These are phyloP conservation scores for Cynanchum wilfordii DNA, from an alignment of 257 asterid genomes.

Conservation along the genomic window DNA sequence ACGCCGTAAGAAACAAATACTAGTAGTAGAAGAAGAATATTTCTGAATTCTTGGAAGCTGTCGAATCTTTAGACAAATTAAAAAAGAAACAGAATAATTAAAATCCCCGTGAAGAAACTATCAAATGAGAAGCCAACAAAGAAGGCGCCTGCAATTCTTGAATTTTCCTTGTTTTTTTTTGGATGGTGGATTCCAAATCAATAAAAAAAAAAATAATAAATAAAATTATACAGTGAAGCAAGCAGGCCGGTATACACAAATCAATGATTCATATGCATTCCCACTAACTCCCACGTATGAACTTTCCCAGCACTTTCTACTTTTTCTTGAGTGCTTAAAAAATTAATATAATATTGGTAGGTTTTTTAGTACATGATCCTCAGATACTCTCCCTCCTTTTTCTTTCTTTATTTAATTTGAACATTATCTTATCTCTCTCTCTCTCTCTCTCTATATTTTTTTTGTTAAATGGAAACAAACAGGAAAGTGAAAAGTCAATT, in stretches of 20 bases:
- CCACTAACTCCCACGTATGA: neutral
- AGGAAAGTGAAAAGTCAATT: too few relatives aligned
- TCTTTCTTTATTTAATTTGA: too few relatives aligned
- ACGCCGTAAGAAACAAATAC: neutral
- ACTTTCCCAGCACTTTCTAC: neutral
- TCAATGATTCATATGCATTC: neutral
- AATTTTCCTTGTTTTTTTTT: neutral
- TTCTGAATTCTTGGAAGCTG: slow-evolving; percentile 10
- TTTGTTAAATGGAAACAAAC: too few relatives aligned
- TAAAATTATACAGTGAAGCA: neutral
- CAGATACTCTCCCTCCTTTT: too few relatives aligned
- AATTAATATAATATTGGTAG: too few relatives aligned
- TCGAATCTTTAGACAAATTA: neutral
- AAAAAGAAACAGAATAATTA: neutral
- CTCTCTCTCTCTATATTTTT: too few relatives aligned
- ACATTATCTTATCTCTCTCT: too few relatives aligned
- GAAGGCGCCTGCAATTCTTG: neutral
- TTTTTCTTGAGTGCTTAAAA: neutral
- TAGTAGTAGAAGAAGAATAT: neutral
- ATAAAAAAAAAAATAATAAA: too few relatives aligned
- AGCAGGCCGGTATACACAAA: neutral
- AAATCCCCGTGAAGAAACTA: neutral
- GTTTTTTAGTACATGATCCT: too few relatives aligned
- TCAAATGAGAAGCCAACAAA: neutral
- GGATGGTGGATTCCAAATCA: neutral